Evolutionary conservation across 225 moss, liverwort and hornwort species (phyloP), one percentile per base, ranked within the genome.

Genomic region (Physcomitrellopsis africana): DNA sequence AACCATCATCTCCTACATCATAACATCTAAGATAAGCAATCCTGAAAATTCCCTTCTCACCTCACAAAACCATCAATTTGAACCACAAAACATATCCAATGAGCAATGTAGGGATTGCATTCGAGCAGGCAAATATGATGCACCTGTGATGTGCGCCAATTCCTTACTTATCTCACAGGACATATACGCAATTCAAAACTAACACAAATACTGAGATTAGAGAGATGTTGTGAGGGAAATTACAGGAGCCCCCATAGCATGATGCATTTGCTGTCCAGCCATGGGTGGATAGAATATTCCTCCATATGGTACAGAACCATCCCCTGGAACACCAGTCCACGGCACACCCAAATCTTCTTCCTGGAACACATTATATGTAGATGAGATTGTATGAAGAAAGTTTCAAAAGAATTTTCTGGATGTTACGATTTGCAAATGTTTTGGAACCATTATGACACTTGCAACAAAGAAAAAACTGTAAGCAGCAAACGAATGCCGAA

Each of bases 301-400:
- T 79, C 92, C 89, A 69, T 96, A 96, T 53, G 90, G 86, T 18
- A 92, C 90, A 29, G 32, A 37, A 37, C 92, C 86, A 67, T 96
- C 96, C 58, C 89, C 90, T 44, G 90, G 75, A 51, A 93, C 89
- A 74, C 93, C 96, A 49, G 84, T 80, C 96, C 96, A 96, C 16
- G 90, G 90, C 46, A 92, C 94, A 73, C 94, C 94, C 57, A 90
- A 74, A 76, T 96, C 96, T 77, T 96, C 96, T 73, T 96, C 94
- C 96, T 96, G 80, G 4, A 69, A 72, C 32, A 72, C 17, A 54
- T 12, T 65, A 63, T 32, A 19, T 44, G 51, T 10, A 11, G 5
- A n/a, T 65, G 26, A 80, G 60, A 20, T 80, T 69, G 42, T 26
- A 7, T 29, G 42, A 29, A 52, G 51, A 54, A 32, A 62, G 10